Base-by-base conservation (phyloP, 2,329 filamentous ascomycete genomes). In the Xylariales sp. region DNA sequence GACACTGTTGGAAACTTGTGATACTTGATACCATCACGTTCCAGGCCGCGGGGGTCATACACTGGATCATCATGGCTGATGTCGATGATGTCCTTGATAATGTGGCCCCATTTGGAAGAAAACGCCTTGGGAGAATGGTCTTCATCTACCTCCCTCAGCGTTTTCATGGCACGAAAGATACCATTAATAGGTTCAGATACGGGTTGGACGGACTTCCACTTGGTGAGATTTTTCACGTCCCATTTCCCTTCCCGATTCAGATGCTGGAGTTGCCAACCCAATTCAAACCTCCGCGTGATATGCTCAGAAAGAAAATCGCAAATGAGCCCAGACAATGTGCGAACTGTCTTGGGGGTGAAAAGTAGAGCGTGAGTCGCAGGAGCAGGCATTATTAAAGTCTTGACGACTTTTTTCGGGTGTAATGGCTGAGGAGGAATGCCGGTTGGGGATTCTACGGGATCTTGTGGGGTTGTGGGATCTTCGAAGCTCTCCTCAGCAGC, bases 221-320 rank as follows among this genome's bases (percentile, higher is more conserved):
- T 97, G 42, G 77, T 81, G 10, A 96, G 72, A 54, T 97, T 97
- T 66, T 97, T 97, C 49, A 97, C 88, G 55, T 96, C 91, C 91
- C 91, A 97, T 65, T 97, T 97, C 4, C 90, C 90, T 49, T 89
- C 86, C 2, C 85, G 88, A 3, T 85, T 88, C 17, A 97, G 78
- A 52, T 93, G 84, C 51, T 91, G 85, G 13, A 97, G 70, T 61
- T 97, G 91, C 90, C 91, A 97, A 29, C 84, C 87, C 19, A 91
- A 77, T 2, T 81, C 86, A 12, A 96, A 74, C 7, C 89, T 81
- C 8, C 80, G 74, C 8, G 90, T 90, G 38, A 96, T 72, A 51
- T 88, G 76, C 4, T 74, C 70, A 14, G 79, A 72, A 19, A 96
- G 72, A 53, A 97, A 97, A 45, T 86, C 82, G 42, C 88, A 85